Base-by-base conservation (phyloP, 2,329 filamentous ascomycete species). In the Colletotrichum siamense region DNA sequence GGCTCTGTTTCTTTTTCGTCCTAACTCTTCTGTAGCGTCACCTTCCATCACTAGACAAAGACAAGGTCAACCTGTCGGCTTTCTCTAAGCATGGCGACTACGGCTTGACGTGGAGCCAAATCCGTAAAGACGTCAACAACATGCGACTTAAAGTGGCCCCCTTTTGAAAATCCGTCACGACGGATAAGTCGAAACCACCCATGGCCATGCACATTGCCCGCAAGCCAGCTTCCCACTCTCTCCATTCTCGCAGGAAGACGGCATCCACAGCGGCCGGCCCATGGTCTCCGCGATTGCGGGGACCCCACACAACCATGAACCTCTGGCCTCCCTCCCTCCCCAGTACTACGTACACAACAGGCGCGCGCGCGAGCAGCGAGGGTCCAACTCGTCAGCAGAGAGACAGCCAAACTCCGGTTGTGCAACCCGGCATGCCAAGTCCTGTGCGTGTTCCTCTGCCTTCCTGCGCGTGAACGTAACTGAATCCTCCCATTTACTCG, bases 221-320 rank as follows among this genome's bases (percentile, higher is more conserved):
- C 44, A 52, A 52, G 44, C 44, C 44, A 22, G 44, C 44, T 52
- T 52, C 10, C 44, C 44, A 52, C 44, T 59, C 55, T 28, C 55
- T 24, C 59, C 59, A 22, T 62, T 30, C 18, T 34, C 24, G 28
- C n/a, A 57, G 39, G 18, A 49, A n/a, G 22, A 26, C 24, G 24
- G 39, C 8, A 36, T 64, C 39, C 24, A 69, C 71, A 69, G 71
- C 65, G 65, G 71, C 30, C n/a, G 65, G 49, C 49, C 65, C 65
- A 59, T 68, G 64, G 64, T 57, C 71, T 73, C 71, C 71, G 71
- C 71, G 71, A 69, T 69, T 69, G 65, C 66, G 71, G 71, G 71
- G 71, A 69, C 71, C 71, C 71, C 71, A 44, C 71, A 68, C 64
- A 16, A 24, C 28, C 64, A 26, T 22, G 65, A 68, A 68, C 49